These are phyloP conservation scores for Suillus cothurnatus DNA, from an alignment of 768 basidiomycete genomes.

Conservation along the genomic window DNA sequence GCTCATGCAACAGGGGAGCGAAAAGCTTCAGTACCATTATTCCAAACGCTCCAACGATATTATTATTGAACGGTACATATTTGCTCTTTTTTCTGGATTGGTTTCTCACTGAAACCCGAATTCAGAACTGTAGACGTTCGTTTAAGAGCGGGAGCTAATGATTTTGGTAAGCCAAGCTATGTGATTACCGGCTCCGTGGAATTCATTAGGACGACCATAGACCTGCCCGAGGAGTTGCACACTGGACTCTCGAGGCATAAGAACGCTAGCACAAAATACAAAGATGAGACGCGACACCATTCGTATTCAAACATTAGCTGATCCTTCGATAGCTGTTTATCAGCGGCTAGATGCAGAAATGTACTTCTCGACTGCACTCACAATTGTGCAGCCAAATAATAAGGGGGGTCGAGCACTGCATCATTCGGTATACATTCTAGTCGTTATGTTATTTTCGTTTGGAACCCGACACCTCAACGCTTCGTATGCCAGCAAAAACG, in stretches of 20 bases:
- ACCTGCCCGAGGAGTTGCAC: conserved; percentile 44
- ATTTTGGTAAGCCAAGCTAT: conserved; percentile 42
- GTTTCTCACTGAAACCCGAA: background rate
- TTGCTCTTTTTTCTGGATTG: background rate
- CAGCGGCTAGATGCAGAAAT: conserved; percentile 55
- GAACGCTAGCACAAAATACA: conserved; percentile 27
- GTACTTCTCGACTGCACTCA: conserved; percentile 68
- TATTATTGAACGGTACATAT: conserved; percentile 55
- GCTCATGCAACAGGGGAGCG: conserved; percentile 37
- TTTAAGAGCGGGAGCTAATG: conserved; percentile 49
- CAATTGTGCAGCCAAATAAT: conserved; percentile 49
- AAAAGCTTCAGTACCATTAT: conserved; percentile 56
- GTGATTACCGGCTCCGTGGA: background rate
- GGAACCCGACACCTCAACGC: background rate
- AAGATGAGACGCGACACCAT: conserved; percentile 24
- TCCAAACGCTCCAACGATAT: conserved; percentile 43
- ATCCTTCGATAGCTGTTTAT: conserved; percentile 45
- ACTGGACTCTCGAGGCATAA: conserved; percentile 37
- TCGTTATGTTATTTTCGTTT: background rate
- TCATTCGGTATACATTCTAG: conserved; percentile 40
- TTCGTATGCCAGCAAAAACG: conserved; percentile 61
- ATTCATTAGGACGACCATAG: conserved; percentile 27
- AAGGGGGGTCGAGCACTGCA: conserved; percentile 50
- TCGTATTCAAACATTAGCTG: background rate
- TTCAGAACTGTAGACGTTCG: conserved; percentile 44